Evolutionary conservation across 2,329 filamentous ascomycete species (phyloP).

Genomic region (Venturia oleaginea): DNA sequence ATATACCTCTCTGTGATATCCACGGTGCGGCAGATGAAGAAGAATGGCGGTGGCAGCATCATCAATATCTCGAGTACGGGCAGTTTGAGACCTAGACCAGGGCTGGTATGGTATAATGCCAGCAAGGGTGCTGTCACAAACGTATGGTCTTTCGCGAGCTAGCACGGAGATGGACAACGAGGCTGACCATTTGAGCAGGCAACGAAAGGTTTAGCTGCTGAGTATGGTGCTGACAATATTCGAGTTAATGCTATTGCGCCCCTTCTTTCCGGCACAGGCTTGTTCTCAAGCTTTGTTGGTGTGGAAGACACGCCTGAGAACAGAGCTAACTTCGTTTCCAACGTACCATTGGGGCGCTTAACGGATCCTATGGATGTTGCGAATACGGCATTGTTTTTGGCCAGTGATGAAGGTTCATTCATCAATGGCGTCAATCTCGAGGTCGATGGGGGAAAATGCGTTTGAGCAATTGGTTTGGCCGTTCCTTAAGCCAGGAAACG

Average conservation of each 20-base stretch:
- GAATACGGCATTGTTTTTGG: constrained; percentile 48
- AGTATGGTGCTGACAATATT: constrained; percentile 64
- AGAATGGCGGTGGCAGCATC: constrained; percentile 49
- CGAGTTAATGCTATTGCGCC: constrained; percentile 65
- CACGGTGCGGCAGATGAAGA: constrained; percentile 52
- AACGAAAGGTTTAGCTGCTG: constrained; percentile 59
- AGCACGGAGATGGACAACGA: neutral
- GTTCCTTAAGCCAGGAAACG: neutral
- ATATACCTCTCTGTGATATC: constrained; percentile 53
- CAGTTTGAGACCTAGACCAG: constrained; percentile 50
- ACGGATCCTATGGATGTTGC: constrained; percentile 53
- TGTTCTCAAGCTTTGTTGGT: constrained; percentile 50
- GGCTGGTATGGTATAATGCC: constrained; percentile 62
- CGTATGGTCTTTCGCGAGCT: constrained; percentile 27
- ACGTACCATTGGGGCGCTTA: constrained; percentile 52
- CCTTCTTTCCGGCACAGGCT: constrained; percentile 55
- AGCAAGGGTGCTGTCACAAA: constrained; percentile 58
- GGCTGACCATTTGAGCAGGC: constrained; percentile 33
- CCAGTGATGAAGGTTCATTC: constrained; percentile 49
- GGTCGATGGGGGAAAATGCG: constrained; percentile 31
- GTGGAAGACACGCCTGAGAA: constrained; percentile 53
- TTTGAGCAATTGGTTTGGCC: constrained; percentile 13
- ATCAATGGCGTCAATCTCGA: constrained; percentile 46
- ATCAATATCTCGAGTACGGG: constrained; percentile 60
- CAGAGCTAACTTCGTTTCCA: constrained; percentile 41